phyloP scores from a whole-genome alignment of 495 filamentous ascomycete species.

The Penicillium lividum region DNA sequence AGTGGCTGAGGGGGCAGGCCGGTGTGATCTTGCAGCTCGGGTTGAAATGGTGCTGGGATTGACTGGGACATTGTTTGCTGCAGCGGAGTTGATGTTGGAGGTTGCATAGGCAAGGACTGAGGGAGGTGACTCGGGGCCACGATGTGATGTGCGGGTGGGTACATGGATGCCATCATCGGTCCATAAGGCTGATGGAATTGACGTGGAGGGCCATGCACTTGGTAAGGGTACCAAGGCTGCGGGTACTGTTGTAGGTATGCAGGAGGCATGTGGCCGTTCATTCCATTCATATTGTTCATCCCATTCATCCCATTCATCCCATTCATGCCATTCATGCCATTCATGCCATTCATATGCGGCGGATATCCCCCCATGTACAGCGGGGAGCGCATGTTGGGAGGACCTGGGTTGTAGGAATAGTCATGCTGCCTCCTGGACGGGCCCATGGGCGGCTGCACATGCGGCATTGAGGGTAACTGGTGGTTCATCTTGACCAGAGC shows the following conservation, averaged over 20 bases:
- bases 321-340: conserved; percentile 9
- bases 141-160: conserved; percentile 46
- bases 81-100: conserved; percentile 43
- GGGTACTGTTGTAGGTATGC: conserved; percentile 47
- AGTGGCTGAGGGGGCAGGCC: conserved; percentile 27
- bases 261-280: conserved; percentile 46
- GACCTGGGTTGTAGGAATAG: conserved; percentile 45
- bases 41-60: conserved; percentile 29
- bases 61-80: conserved; percentile 47
- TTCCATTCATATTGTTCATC: conserved; percentile 12
- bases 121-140: conserved; percentile 43
- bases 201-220: conserved; percentile 47
- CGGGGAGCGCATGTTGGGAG: conserved; percentile 47
- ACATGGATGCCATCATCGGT: conserved; percentile 53
- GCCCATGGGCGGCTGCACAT: conserved; percentile 57
- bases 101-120: conserved; percentile 39
- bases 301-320: conserved; percentile 8
- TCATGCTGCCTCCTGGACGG: conserved; percentile 52
- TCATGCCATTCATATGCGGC: conserved; percentile 35
- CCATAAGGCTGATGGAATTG: conserved; percentile 44
- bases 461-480: conserved; percentile 54
- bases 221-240: conserved; percentile 49
- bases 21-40: conserved; percentile 38
- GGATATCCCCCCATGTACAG: conserved; percentile 47
- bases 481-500: conserved; percentile 56